Percentiles rank a stretch among this genome's conserved stretches.
Conservation (phyloP, 768 basidiomycete species). For the Galerina sulciceps region DNA sequence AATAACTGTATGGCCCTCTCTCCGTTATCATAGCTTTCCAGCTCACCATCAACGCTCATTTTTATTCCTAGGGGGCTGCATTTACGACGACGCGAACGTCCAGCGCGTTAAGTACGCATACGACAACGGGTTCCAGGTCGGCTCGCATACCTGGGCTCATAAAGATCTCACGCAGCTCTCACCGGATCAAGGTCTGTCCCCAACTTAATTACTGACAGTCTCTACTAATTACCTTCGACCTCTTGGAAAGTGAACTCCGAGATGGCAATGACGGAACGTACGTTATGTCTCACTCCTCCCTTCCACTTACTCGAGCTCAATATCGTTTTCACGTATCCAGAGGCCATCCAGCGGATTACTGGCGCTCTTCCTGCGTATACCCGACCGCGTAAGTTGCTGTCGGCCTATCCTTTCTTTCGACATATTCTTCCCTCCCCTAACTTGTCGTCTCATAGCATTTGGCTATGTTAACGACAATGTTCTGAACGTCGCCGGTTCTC, state of each 20-base stretch:
- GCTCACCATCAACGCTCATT: neutral
- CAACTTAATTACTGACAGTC: too few relatives aligned
- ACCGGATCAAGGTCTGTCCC: constrained; percentile 27
- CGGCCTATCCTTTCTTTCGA: too few relatives aligned
- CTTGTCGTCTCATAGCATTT: constrained; percentile 27
- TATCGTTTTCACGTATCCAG: constrained; percentile 7
- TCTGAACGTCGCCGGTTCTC: constrained; percentile 20
- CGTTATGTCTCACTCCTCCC: too few relatives aligned
- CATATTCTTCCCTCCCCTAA: neutral
- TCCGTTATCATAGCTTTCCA: neutral
- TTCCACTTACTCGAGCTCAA: too few relatives aligned
- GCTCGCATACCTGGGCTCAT: constrained; percentile 40
- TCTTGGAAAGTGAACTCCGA: too few relatives aligned
- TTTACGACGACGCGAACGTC: constrained; percentile 31
- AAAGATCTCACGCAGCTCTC: constrained; percentile 33
- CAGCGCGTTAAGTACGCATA: constrained; percentile 34
- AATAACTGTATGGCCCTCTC: constrained; percentile 30
- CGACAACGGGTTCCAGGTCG: constrained; percentile 36
- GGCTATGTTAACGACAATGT: constrained; percentile 40
- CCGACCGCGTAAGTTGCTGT: constrained; percentile 35
- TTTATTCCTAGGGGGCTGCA: constrained; percentile 39
- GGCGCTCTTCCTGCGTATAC: constrained; percentile 39
- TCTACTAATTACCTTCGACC: neutral
- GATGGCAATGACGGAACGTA: neutral
- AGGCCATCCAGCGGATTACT: constrained; percentile 32